phyloP scores from a whole-genome alignment of 2,329 filamentous ascomycete species.

The Colletotrichum lupini region DNA sequence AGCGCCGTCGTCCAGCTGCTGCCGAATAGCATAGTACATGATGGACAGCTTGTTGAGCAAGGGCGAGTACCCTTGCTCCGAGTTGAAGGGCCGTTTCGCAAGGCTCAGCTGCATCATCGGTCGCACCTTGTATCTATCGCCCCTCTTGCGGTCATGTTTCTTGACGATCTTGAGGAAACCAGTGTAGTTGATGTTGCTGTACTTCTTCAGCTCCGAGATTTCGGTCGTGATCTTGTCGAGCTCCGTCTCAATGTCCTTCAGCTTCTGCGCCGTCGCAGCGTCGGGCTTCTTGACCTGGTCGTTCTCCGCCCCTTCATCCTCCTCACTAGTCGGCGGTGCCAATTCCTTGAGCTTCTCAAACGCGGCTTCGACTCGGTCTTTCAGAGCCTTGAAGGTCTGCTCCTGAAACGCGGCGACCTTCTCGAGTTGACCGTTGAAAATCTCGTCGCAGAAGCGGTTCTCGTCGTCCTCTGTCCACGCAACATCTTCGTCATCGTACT shows the following conservation, averaged over 20 bases:
- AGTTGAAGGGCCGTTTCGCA: slow-evolving; percentile 92
- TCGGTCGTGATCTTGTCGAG: slow-evolving; percentile 90
- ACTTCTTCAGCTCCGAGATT: slow-evolving; percentile 93
- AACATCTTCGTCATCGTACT: slow-evolving; percentile 66
- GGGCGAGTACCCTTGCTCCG: slow-evolving; percentile 87
- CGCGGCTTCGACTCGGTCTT: slow-evolving; percentile 63
- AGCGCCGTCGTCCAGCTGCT: slow-evolving; percentile 75
- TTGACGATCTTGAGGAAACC: slow-evolving; percentile 98
- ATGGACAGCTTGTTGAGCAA: slow-evolving; percentile 90
- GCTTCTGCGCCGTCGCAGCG: slow-evolving; percentile 56
- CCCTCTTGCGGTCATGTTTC: slow-evolving; percentile 97
- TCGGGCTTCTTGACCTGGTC: slow-evolving; percentile 63
- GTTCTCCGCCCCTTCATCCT: slow-evolving; percentile 55
- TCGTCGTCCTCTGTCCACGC: slow-evolving; percentile 96
- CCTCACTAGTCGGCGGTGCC: slow-evolving; percentile 56
- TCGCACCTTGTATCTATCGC: slow-evolving; percentile 85
- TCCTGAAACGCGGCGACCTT: slow-evolving; percentile 94
- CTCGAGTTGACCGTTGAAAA: slow-evolving; percentile 93
- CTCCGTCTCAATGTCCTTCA: slow-evolving; percentile 80
- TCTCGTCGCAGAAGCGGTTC: slow-evolving; percentile 91
- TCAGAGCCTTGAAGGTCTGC: slow-evolving; percentile 73
- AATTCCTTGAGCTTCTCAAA: slow-evolving; percentile 83
- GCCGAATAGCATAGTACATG: slow-evolving; percentile 94
- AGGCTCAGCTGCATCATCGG: slow-evolving; percentile 92
- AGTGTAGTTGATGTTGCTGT: slow-evolving; percentile 96